These are phyloP conservation scores for Pulveroboletus sp. DNA, from an alignment of 768 basidiomycete genomes.

Conservation along the genomic window DNA sequence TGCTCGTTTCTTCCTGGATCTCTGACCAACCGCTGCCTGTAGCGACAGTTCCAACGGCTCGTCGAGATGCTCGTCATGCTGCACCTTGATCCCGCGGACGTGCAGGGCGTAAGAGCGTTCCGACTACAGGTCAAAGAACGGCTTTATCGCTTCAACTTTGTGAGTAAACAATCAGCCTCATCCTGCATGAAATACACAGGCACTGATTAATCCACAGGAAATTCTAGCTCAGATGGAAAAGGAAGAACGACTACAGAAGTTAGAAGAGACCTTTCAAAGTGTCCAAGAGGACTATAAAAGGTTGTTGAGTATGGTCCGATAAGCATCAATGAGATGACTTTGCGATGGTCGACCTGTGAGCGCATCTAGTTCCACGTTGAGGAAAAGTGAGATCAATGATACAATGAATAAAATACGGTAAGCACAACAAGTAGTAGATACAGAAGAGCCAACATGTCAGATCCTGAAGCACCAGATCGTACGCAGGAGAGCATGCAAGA, in stretches of 20 bases:
- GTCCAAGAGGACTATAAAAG: slow-evolving; percentile 83
- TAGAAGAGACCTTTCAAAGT: slow-evolving; percentile 89
- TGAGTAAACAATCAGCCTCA: slow-evolving; percentile 35
- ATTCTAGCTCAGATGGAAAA: slow-evolving; percentile 83
- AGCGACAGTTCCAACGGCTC: slow-evolving; percentile 93
- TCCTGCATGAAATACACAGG: not conserved
- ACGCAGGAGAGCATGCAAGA: not conserved
- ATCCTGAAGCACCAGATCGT: not conserved
- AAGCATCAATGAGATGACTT: not conserved
- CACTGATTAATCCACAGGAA: slow-evolving; percentile 49
- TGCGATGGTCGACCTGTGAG: slow-evolving; percentile 11
- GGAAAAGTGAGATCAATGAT: slow-evolving; percentile 9
- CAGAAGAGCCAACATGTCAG: slow-evolving; percentile 9
- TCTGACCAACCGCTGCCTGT: slow-evolving; percentile 2
- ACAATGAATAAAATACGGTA: slow-evolving; percentile 23
- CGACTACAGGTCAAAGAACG: slow-evolving; percentile 93
- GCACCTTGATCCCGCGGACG: slow-evolving; percentile 60
- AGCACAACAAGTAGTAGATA: slow-evolving; percentile 17
- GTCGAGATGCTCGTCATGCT: slow-evolving; percentile 86
- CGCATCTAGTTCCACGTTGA: not conserved
- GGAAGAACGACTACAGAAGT: slow-evolving; percentile 78
- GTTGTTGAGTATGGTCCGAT: slow-evolving; percentile 54
- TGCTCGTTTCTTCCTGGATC: not conserved
- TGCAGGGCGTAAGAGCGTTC: slow-evolving; percentile 55
- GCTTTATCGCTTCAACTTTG: slow-evolving; percentile 92